Base-by-base conservation (phyloP, 75 land plant genomes). In the Cupressus sempervirens region DNA sequence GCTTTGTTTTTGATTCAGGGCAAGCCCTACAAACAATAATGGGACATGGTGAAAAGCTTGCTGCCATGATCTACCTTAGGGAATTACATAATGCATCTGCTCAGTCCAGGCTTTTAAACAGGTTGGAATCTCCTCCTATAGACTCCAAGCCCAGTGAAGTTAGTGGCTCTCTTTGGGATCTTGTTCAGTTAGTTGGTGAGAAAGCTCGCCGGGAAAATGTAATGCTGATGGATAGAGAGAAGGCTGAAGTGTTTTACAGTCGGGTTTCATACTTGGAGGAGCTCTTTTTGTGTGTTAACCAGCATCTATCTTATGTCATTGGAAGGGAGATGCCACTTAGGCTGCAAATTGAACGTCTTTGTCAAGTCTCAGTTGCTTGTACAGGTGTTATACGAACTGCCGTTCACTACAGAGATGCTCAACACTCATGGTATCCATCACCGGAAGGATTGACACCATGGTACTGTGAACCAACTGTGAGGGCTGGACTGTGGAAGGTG, bases 11-110 rank as follows among this genome's bases (percentile, higher is more conserved):
- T 52, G 48, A 52, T 73, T 46, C 94, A 98, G 99, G 99, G 85
- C 76, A 82, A 43, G 87, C 94, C 68, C 83, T 98, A 88, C 99
- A 93, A 65, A 87, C 83, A 23, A 95, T 98, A n/a, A 84, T 98
- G 97, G 99, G 94, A 86, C 98, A 98, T 89, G 99, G 98, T 54
- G 99, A 98, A 89, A 98, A 98, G 87, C 94, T 98, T 70, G 86
- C 92, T 87, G 92, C 90, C 43, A 91, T 98, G 92, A 91, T 98
- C 74, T 85, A 90, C 85, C 86, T 98, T 50, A 91, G 96, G 68
- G 99, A 98, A 83, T 81, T 96, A 86, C 96, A 96, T 53, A 94
- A 92, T 84, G 77, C 68, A 48, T 87, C 88, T 50, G 90, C 90
- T 68, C 94, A 96, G 77, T 30, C 86, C 23, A 88, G 85, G 73